These are phyloP conservation scores for Picochlorum sp. DNA, from an alignment of 139 green algal genomes.

Conservation along the genomic window DNA sequence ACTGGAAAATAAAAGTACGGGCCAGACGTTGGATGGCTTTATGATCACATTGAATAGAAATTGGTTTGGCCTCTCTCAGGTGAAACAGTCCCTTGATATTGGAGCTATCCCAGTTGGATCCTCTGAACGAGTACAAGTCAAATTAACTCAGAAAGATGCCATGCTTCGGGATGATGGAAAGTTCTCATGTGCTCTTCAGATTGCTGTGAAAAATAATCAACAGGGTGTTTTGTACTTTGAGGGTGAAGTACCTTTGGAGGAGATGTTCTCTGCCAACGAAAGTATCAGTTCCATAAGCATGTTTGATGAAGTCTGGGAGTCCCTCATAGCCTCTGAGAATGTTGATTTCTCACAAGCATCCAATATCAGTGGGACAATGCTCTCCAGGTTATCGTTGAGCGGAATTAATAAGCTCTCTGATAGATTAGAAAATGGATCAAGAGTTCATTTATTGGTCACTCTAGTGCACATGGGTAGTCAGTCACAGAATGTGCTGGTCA, in stretches of 20 bases:
- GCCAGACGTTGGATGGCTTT: conserved; percentile 64
- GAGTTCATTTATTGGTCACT: no score
- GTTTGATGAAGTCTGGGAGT: no score
- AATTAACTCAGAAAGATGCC: conserved; percentile 37
- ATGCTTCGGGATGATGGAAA: conserved; percentile 29
- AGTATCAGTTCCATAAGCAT: no score
- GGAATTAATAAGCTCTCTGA: no score
- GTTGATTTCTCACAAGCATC: no score
- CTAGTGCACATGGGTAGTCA: no score
- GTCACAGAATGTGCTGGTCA: no score
- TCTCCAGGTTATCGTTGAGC: no score
- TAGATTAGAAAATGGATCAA: no score
- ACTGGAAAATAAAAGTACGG: conserved; percentile 49
- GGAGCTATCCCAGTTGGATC: conserved; percentile 36
- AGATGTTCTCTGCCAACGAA: conserved; percentile 28
- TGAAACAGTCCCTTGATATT: conserved; percentile 38
- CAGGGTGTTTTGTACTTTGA: conserved; percentile 84
- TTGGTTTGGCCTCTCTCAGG: conserved; percentile 70
- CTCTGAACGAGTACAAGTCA: conserved; percentile 20
- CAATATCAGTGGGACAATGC: no score
- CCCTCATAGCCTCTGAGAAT: no score
- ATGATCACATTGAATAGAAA: conserved; percentile 97
- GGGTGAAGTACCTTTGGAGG: conserved; percentile 53
- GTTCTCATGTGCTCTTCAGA: conserved; percentile 30
- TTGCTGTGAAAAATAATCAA: conserved; percentile 74